Base-by-base conservation (phyloP, 2,329 filamentous ascomycete species). In the Verticillium isaacii region DNA sequence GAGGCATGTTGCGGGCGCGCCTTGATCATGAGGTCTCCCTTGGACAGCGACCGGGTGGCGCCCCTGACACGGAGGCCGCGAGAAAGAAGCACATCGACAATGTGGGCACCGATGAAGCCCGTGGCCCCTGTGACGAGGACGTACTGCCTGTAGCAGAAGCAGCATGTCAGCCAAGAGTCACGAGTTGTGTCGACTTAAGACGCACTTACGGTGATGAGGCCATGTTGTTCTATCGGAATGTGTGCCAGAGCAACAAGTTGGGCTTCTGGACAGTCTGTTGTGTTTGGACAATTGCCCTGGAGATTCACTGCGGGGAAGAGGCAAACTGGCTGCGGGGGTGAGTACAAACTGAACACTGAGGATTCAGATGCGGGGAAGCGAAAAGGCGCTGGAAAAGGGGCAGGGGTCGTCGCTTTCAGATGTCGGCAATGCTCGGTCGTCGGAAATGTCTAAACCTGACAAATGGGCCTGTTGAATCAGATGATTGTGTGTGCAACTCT, bases 21-120 rank as follows among this genome's bases (percentile, higher is more conserved):
- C n/a, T 71, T 68, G 39, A 73, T 72, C 72, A 81, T 75, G 2
- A 64, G 63, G 8, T 72, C 61, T 1, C 70, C 72, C 25, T 74
- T 75, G 2, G 67, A 64, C 17, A 67, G 34, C 0, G 72, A 71
- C 5, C 73, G 68, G 0, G 71, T 71, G 1, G 70, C 67, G 19
- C 70, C 74, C 1, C 72, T 68, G 19, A 76, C 74, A 45, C 63
- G 68, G 34, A 74, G 25, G 8, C 73, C 74, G 3, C 69, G 67
- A 3, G 59, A 36, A 0, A 76, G 65, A 1, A 75, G 67, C 4
- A 61, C 61, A 57, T 75, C 72, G 61, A 73, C 62, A 66, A 73
- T 66, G 54, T 73, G 68, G n/a, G 65, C 69, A 56, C 66, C 70
- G 54, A 73, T 66, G 66, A 64, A 72, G 65, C 70, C 68, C 60